Base-by-base conservation (phyloP, 2,329 filamentous ascomycete species). In the Simplicillium aogashimaense region DNA sequence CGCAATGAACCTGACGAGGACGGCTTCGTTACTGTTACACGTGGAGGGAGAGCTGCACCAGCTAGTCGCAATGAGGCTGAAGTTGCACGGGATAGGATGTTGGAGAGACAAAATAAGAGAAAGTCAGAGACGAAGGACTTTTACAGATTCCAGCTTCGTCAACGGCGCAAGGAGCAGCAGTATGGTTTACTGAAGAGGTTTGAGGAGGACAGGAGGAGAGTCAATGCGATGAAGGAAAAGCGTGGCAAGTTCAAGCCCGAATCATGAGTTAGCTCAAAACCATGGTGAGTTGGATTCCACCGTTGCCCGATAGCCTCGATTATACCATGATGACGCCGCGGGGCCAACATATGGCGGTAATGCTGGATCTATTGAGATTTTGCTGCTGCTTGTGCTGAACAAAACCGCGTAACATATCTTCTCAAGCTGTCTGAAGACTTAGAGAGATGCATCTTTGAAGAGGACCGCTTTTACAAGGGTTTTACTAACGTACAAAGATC, bases 21-120 rank as follows among this genome's bases (percentile, higher is more conserved):
- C 59, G 92, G 92, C 2, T 98, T 98, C 58, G 75, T 97, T 37
- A 97, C 89, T 3, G 92, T 98, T 17, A 84, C 81, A 2, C 75
- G 85, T 40, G 88, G 88, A 18, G 84, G 85, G 31, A 70, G 82
- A 43, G 72, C 72, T 7, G 83, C 82, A n/a, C 80, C 86, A 1
- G 88, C 85, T 2, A 75, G 81, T 40, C 72, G 79, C 45, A 82
- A 82, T 50, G 87, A 84, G 52, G 77, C 79, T 32, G 75, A 80
- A 52, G 76, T 77, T 50, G 71, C 71, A 36, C 64, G 63, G 44
- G 66, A 65, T 52, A 73, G 70, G 59, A 73, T 79, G 66, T 64
- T 76, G 54, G 77, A 84, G 58, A 75, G 79, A 60, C 71, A 70
- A 48, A 67, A 72, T 51, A 67, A 74, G 63, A 81, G 75, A 67